Base-by-base conservation (phyloP, 2,329 filamentous ascomycete genomes). In the Escovopsis sp. region DNA sequence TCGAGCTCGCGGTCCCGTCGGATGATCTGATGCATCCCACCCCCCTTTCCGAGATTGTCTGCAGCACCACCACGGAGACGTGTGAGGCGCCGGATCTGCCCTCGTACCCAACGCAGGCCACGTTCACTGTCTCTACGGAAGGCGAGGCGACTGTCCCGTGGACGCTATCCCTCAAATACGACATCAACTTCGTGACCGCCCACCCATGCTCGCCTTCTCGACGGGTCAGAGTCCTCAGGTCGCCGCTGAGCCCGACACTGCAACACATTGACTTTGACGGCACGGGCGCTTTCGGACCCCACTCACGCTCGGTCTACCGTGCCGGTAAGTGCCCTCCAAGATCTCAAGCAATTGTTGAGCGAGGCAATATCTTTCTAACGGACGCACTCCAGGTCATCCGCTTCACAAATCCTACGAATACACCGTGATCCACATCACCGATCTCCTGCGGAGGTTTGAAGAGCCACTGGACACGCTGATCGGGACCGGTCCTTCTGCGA, bases 151-250 rank as follows among this genome's bases (percentile, higher is more conserved):
- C 63, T 1, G 59, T 65, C 36, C 59, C 67, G 42, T 50, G 67
- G 40, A 63, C 62, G 2, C 65, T 70, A 40, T 51, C 65, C 1
- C 56, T 82, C 9, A 57, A 60, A 6, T 71, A 76, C 48, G 76
- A 81, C 44, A 66, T 80, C 16, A 71, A 71, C 49, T 81, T 81
- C 53, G 72, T 80, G 14, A 80, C 78, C 1, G 76, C 76, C 0
- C 75, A 80, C 48, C 78, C 78, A 0, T 82, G 78, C 50, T 67
- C 72, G 5, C 69, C 72, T 2, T 75, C 74, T 1, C 65, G 66
- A 39, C 66, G 70, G 42, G 70, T 76, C 2, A 71, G 68, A 46
- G 70, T 79, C 42, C 53, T 79, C 39, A 75, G 72, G 52, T 74
- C 74, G 12, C 71, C 74, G 0, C 68, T 69, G 1, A 79, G 72